Conservation (phyloP, 2,329 filamentous ascomycete genomes). For the Xylariaceae sp. region DNA sequence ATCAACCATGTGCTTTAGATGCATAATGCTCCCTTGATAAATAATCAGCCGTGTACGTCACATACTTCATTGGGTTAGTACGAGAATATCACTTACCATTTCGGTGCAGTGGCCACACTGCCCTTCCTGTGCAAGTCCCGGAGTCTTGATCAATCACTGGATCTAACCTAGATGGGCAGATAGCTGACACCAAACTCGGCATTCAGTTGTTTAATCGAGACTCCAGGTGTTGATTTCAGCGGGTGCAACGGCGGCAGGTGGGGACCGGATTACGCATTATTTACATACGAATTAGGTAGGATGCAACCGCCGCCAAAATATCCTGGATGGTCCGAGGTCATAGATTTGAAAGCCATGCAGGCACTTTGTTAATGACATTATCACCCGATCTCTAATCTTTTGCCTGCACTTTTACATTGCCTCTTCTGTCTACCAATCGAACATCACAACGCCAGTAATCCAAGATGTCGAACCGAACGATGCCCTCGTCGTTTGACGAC, state of each 20-base stretch:
- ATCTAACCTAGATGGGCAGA: background rate
- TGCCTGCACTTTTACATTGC: background rate
- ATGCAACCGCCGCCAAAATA: no score
- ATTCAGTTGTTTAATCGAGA: no score
- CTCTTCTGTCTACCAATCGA: background rate
- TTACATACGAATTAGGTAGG: no score
- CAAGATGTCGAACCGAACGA: constrained; percentile 31
- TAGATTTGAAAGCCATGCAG: background rate
- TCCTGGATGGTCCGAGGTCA: no score
- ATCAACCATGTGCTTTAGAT: background rate
- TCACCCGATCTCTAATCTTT: background rate
- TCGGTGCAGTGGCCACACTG: no score
- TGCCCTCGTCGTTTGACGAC: constrained; percentile 79
- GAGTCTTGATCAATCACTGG: background rate
- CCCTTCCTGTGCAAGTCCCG: no score
- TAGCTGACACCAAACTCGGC: no score
- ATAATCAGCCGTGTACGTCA: background rate
- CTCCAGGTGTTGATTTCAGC: background rate
- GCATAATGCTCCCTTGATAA: background rate
- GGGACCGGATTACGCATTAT: background rate
- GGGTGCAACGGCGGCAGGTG: background rate
- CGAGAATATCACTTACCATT: no score
- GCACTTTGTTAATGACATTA: background rate
- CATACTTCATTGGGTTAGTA: background rate
- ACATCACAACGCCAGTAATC: background rate